phyloP scores from a whole-genome alignment of 169 alveolate species.

The Plasmodium billcollinsi region DNA sequence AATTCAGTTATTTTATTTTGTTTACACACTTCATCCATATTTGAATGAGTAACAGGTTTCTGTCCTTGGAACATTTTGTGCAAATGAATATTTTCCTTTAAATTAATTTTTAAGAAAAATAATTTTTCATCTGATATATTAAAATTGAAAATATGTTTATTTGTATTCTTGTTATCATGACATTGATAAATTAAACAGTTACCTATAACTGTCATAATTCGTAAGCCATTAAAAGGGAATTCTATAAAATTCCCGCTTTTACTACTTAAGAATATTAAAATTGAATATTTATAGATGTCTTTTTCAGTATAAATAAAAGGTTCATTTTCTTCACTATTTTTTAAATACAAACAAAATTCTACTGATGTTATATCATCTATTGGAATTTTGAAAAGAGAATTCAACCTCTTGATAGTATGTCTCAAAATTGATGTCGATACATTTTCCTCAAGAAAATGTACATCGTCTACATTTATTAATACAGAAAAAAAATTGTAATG shows the following conservation, averaged over 20 bases:
- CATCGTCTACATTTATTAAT: constrained; percentile 49
- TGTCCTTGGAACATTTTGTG: constrained; percentile 2
- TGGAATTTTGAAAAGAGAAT: constrained; percentile 42
- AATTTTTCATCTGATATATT: constrained; percentile 56
- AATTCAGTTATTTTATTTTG: constrained; percentile 2
- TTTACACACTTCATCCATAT: neutral
- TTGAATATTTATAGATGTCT: constrained; percentile 30
- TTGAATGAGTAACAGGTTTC: neutral
- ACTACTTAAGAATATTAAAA: constrained; percentile 41
- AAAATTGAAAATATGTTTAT: constrained; percentile 19
- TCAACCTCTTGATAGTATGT: constrained; percentile 25
- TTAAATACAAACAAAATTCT: constrained; percentile 51
- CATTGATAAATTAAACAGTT: constrained; percentile 46
- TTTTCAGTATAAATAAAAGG: constrained; percentile 8
- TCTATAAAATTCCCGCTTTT: constrained; percentile 17
- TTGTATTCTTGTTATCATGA: neutral
- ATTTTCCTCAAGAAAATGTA: constrained; percentile 39
- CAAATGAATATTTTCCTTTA: constrained; percentile 23
- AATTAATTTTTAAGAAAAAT: constrained; percentile 50
- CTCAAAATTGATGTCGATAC: constrained; percentile 51
- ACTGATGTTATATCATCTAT: constrained; percentile 26
- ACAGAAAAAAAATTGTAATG: constrained; percentile 35
- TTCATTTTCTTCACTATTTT: constrained; percentile 15
- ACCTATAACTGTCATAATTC: constrained; percentile 40
- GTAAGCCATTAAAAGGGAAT: constrained; percentile 43